Evolutionary conservation across 176 grass and related monocot species (phyloP), one percentile per base, ranked within the genome.

Genomic region (Puccinellia tenuiflora): DNA sequence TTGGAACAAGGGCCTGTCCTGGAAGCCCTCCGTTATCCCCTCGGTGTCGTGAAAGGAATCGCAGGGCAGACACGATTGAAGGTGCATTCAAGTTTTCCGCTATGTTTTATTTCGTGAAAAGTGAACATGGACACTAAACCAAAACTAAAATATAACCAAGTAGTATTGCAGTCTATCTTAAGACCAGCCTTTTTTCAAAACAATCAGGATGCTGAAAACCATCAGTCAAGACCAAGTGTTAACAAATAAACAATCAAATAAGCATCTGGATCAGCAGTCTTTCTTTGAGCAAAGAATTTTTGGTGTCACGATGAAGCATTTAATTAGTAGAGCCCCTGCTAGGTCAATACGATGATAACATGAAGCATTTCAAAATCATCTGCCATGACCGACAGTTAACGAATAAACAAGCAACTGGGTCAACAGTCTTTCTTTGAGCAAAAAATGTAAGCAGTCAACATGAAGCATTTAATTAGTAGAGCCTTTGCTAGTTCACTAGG

Each of bases 1-100:
- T 84, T 99, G 9, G 96, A 99, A 87, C 96, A 99, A 94, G 96
- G 93, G 6, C 96, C 96, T 70, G 93, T 96, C 18, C 78, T 99
- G 56, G 96, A 99, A 85, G 92, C 96, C 11, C 89, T 99, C n/a
- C 77, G 42, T 6, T 93, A 93, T 87, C 96, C 93, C 13, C 87
- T 99, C 66, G 96, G 96, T 9, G 78, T 94, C 43, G 96, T 99
- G 33, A 91, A 92, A 87, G 96, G 96, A 83, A 99, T 99, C 74
- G 96, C 96, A 54, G 96, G 96, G 37, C 96, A 99, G 66, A 99
- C 93, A 3, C 46, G 96, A 79, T 83, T 99, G 68, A 99, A 96
- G 92, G 96, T 98, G 77, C 81, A 48, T 40, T 30, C 37, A 4
- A 30, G 22, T 85, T 53, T 59, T 71, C 72, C 14, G 42, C 42